phyloP scores from a whole-genome alignment of 2,329 filamentous ascomycete genomes.

The Elsinoe fawcettii region DNA sequence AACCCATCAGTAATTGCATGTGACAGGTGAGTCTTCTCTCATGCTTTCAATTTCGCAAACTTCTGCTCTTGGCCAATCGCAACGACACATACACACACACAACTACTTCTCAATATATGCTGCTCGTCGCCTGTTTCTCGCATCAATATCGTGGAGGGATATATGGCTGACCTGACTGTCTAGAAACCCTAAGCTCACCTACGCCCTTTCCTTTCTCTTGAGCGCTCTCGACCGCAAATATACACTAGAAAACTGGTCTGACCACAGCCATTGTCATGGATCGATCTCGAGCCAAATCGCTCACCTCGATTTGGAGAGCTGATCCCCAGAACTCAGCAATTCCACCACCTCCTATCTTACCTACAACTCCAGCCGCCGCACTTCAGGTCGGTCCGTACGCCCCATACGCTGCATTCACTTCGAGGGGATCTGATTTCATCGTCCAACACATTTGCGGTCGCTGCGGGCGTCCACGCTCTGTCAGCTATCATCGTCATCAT shows the following conservation, averaged over 20 bases:
- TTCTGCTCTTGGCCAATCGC: no score
- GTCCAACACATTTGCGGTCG: slow-evolving; percentile 29
- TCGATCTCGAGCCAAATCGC: neutral
- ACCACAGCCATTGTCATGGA: neutral
- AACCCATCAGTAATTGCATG: slow-evolving; percentile 12
- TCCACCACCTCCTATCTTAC: neutral
- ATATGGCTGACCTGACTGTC: neutral
- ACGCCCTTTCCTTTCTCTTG: neutral
- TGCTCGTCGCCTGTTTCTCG: neutral
- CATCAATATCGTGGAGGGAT: no score
- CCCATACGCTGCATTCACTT: slow-evolving; percentile 11
- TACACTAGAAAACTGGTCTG: neutral
- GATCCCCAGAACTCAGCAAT: neutral
- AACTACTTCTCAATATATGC: neutral
- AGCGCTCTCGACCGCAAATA: no score
- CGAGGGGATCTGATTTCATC: slow-evolving; percentile 10
- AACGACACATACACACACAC: neutral
- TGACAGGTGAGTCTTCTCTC: neutral
- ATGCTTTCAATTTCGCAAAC: neutral
- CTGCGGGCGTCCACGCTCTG: slow-evolving; percentile 28
- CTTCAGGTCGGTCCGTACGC: neutral
- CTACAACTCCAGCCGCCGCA: neutral
- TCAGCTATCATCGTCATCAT: slow-evolving; percentile 28
- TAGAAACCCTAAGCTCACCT: slow-evolving; percentile 3
- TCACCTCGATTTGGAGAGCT: slow-evolving; percentile 9